Percentiles rank a stretch among this genome's conserved stretches.
phyloP scores from a whole-genome alignment of 202 grass and related monocot species.

The Carex arenaria region DNA sequence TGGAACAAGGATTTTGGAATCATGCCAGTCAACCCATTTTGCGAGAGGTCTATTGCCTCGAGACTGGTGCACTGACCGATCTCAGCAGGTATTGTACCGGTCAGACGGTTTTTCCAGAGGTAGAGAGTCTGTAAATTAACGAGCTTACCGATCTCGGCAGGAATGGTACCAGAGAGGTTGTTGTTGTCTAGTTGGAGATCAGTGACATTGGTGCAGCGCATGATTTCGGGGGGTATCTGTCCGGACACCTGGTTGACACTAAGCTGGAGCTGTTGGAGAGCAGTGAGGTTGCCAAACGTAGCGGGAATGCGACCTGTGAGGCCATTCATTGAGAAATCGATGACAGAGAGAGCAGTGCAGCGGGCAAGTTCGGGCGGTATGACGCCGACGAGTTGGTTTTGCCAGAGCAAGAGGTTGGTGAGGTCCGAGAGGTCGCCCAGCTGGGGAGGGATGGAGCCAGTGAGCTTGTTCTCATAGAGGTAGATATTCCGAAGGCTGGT shows the following conservation, averaged over 20 bases:
- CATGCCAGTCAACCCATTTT: slow-evolving; percentile 61
- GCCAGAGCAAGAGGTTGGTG: slow-evolving; percentile 73
- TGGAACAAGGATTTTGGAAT: slow-evolving; percentile 47
- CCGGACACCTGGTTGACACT: slow-evolving; percentile 80
- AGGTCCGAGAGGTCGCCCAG: slow-evolving; percentile 41
- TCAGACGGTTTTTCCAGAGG: slow-evolving; percentile 75
- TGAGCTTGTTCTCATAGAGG: slow-evolving; percentile 76
- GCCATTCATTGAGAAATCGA: slow-evolving; percentile 73
- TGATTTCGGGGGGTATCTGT: slow-evolving; percentile 38
- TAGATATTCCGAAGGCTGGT: slow-evolving; percentile 51
- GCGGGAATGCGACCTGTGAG: slow-evolving; percentile 70
- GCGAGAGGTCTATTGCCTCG: slow-evolving; percentile 73
- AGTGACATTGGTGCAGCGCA: slow-evolving; percentile 61
- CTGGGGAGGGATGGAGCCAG: slow-evolving; percentile 56
- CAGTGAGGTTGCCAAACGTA: slow-evolving; percentile 54
- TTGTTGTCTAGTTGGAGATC: slow-evolving; percentile 96
- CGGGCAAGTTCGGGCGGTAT: slow-evolving; percentile 61
- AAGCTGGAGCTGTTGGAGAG: slow-evolving; percentile 70
- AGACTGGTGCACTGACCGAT: slow-evolving; percentile 56
- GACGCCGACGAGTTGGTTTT: slow-evolving; percentile 78
- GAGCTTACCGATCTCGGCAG: slow-evolving; percentile 43
- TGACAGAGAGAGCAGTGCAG: slow-evolving; percentile 42
- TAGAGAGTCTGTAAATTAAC: slow-evolving; percentile 50
- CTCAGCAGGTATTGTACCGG: slow-evolving; percentile 57
- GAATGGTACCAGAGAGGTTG: slow-evolving; percentile 58